Percentiles rank a stretch among this genome's conserved stretches.
phyloP scores from a whole-genome alignment of 169 alveolate species.

The Cryptosporidium muris region DNA sequence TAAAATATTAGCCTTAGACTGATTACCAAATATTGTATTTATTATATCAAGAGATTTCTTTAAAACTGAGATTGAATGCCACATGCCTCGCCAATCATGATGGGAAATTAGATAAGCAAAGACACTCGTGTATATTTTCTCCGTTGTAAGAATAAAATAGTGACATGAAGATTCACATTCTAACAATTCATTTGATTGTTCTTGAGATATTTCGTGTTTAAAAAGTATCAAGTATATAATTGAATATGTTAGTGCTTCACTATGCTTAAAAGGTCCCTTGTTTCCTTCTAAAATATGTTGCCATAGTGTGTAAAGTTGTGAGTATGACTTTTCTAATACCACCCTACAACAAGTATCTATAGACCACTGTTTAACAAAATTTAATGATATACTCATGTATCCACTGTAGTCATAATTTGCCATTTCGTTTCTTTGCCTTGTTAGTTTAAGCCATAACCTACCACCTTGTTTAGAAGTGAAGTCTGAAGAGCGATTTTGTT shows the following conservation, averaged over 20 bases:
- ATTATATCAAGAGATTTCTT: constrained; percentile 7
- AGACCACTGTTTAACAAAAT: constrained; percentile 25
- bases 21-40: constrained; percentile 1
- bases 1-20: background rate
- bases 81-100: constrained; percentile 43
- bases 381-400: constrained; percentile 24
- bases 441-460: constrained; percentile 26
- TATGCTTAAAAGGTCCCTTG: constrained; percentile 24
- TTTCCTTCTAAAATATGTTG: constrained; percentile 12
- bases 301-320: constrained; percentile 51
- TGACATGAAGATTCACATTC: background rate
- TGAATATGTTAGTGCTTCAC: constrained; percentile 59
- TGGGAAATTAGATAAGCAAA: constrained; percentile 51
- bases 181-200: background rate
- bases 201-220: constrained; percentile 1
- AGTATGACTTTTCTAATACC: constrained; percentile 36
- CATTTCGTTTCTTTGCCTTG: constrained; percentile 14
- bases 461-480: constrained; percentile 51
- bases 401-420: constrained; percentile 9
- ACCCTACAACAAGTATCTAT: constrained; percentile 22
- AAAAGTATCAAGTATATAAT: constrained; percentile 12
- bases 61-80: constrained; percentile 7
- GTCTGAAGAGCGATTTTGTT: constrained; percentile 1
- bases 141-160: background rate
- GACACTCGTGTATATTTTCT: constrained; percentile 18